phyloP scores from a whole-genome alignment of 78 protist genomes.

The Paratrimastix pyriformis region DNA sequence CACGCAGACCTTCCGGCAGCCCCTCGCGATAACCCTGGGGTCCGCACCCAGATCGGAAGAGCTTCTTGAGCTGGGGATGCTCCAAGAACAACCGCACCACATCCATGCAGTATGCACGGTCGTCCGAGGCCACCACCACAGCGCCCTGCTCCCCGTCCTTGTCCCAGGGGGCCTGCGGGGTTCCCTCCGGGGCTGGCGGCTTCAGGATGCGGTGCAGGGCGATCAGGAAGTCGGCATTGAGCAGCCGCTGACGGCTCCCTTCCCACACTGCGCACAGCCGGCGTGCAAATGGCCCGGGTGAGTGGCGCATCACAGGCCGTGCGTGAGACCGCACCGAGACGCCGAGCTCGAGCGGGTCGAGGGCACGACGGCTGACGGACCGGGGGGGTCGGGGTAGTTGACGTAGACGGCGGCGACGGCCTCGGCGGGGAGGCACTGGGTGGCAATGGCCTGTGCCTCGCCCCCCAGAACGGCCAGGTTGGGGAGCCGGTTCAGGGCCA shows the following conservation, averaged over 20 bases:
- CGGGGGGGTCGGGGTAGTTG: too few species aligned
- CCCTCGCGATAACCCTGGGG: slow-evolving; percentile 4
- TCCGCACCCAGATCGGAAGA: slow-evolving; percentile 43
- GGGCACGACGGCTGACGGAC: too few species aligned
- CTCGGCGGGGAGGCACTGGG: too few species aligned
- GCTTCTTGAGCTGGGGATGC: neutral
- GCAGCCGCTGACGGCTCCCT: slow-evolving; percentile 34
- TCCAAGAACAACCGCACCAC: slow-evolving; percentile 23
- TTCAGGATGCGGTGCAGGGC: slow-evolving; percentile 42
- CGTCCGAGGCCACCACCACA: slow-evolving; percentile 51
- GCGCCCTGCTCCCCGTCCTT: too few species aligned
- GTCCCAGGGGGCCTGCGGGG: too few species aligned
- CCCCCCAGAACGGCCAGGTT: slow-evolving; percentile 41
- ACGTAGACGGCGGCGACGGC: too few species aligned
- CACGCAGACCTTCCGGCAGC: slow-evolving; percentile 48
- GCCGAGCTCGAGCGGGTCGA: too few species aligned
- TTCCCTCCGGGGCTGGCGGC: too few species aligned
- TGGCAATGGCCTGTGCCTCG: slow-evolving; percentile 47
- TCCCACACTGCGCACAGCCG: too few species aligned
- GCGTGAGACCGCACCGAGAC: too few species aligned
- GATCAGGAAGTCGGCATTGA: slow-evolving; percentile 29
- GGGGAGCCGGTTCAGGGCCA: slow-evolving; percentile 32
- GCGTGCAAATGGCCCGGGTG: too few species aligned
- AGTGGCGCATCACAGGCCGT: too few species aligned
- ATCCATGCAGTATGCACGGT: slow-evolving; percentile 30